These are phyloP conservation scores for Trametes cinnabarina DNA, from an alignment of 768 basidiomycete species.

Conservation along the genomic window DNA sequence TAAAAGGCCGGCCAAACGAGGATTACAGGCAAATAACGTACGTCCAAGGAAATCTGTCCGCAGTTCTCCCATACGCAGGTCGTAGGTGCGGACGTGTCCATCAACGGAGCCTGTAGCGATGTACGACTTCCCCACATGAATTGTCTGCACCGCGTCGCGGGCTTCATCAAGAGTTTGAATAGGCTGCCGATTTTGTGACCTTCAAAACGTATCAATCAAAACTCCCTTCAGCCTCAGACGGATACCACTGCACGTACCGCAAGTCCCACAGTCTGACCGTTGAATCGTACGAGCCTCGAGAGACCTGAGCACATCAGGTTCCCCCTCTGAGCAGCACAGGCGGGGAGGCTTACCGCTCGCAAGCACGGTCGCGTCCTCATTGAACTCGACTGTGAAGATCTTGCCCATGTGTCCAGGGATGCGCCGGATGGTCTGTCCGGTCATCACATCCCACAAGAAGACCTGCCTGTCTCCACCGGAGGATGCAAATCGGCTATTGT, in stretches of 20 bases:
- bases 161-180: slow-evolving; percentile 93
- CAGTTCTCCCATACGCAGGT: slow-evolving; percentile 89
- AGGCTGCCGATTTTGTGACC: slow-evolving; percentile 74
- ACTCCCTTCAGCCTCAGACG: background rate
- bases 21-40: slow-evolving; percentile 40
- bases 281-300: slow-evolving; percentile 84
- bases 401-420: slow-evolving; percentile 89
- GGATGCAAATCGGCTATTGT: slow-evolving; percentile 92
- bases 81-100: slow-evolving; percentile 89
- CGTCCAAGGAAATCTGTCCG: slow-evolving; percentile 88
- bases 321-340: background rate
- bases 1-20: background rate
- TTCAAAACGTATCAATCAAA: slow-evolving; percentile 25
- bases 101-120: slow-evolving; percentile 87
- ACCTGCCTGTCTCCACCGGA: slow-evolving; percentile 92
- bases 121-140: slow-evolving; percentile 63
- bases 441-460: slow-evolving; percentile 94
- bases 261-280: slow-evolving; percentile 92
- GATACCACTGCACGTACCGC: slow-evolving; percentile 48
- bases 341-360: slow-evolving; percentile 66
- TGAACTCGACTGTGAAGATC: slow-evolving; percentile 89
- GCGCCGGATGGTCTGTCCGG: slow-evolving; percentile 79
- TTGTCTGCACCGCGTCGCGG: slow-evolving; percentile 78
- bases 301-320: slow-evolving; percentile 11
- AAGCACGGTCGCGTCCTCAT: slow-evolving; percentile 79